These are phyloP conservation scores for Globisporangium paroecandrum DNA, from an alignment of 352 stramenopile species.

Conservation along the genomic window DNA sequence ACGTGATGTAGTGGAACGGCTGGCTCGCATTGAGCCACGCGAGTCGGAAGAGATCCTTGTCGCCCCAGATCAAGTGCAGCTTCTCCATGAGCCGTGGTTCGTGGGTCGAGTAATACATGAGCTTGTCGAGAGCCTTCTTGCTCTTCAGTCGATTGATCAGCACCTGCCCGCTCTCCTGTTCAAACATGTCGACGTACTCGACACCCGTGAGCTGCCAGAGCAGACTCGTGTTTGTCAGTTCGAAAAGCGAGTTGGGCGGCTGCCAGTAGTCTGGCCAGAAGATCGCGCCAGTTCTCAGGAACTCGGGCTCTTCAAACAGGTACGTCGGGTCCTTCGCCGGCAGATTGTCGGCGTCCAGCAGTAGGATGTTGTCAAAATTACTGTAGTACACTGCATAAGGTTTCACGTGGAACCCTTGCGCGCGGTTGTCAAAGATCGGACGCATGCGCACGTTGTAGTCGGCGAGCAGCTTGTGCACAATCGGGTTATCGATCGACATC, in stretches of 20 bases:
- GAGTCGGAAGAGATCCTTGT: conserved; percentile 85
- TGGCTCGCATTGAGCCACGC: conserved; percentile 77
- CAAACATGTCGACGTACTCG: conserved; percentile 74
- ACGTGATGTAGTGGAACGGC: conserved; percentile 76
- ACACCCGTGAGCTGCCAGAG: conserved; percentile 78
- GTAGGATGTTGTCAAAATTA: conserved; percentile 79
- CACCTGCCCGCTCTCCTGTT: conserved; percentile 86
- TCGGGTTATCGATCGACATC: conserved; percentile 80
- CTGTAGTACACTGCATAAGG: conserved; percentile 85
- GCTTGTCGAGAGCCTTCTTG: conserved; percentile 73
- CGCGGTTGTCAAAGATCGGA: conserved; percentile 72
- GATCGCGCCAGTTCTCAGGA: conserved; percentile 66
- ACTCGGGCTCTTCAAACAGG: conserved; percentile 79
- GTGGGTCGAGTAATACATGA: conserved; percentile 85
- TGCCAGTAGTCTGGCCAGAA: conserved; percentile 89
- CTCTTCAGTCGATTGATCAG: conserved; percentile 78
- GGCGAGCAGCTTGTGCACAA: conserved; percentile 63
- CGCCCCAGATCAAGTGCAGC: conserved; percentile 80
- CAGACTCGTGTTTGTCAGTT: conserved; percentile 67
- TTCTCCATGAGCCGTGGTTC: conserved; percentile 63
- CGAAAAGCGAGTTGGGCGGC: conserved; percentile 76
- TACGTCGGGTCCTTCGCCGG: conserved; percentile 79
- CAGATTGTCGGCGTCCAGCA: conserved; percentile 83
- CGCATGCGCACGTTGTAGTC: conserved; percentile 77
- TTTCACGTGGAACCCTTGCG: conserved; percentile 81